A percentile compares a stretch with the other conserved stretches of the same genome.
These are phyloP conservation scores for Coprinopsis strossmayeri DNA, from an alignment of 768 basidiomycete genomes.

Conservation along the genomic window DNA sequence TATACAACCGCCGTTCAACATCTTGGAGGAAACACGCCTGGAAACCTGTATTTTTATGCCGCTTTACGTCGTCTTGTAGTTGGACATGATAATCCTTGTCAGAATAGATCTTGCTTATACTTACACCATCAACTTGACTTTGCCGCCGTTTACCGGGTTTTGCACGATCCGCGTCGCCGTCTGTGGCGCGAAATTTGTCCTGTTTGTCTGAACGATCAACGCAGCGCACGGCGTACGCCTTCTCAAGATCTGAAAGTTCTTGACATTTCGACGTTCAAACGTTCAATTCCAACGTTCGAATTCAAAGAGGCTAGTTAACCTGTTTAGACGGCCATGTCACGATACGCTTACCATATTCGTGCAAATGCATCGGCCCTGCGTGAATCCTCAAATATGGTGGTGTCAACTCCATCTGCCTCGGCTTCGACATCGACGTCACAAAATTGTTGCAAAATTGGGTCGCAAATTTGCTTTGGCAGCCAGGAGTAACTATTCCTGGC, in stretches of 20 bases:
- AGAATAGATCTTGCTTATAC: not conserved
- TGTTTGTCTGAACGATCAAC: too few species aligned
- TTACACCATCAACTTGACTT: too few species aligned
- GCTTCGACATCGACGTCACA: not conserved
- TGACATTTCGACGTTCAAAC: too few species aligned
- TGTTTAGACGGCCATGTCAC: not conserved
- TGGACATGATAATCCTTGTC: not conserved
- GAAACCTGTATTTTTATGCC: constrained; percentile 5
- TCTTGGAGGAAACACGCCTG: constrained; percentile 10
- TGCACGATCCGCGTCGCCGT: too few species aligned
- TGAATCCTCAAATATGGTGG: not conserved
- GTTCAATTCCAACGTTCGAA: too few species aligned
- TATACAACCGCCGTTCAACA: constrained; percentile 2
- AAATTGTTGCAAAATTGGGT: not conserved
- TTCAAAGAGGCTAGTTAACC: not conserved
- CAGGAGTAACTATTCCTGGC: too few species aligned
- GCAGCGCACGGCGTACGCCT: too few species aligned
- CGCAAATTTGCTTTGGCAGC: too few species aligned
- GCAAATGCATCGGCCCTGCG: not conserved
- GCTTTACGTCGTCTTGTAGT: constrained; percentile 3
- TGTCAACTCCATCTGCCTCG: not conserved
- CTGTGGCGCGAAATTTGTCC: too few species aligned
- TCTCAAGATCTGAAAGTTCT: too few species aligned
- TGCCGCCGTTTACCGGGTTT: too few species aligned
- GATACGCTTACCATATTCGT: not conserved